Evolutionary conservation across 1,284 basidiomycete genomes (phyloP).

Genomic region (Cystobasidiaceae sp.): DNA sequence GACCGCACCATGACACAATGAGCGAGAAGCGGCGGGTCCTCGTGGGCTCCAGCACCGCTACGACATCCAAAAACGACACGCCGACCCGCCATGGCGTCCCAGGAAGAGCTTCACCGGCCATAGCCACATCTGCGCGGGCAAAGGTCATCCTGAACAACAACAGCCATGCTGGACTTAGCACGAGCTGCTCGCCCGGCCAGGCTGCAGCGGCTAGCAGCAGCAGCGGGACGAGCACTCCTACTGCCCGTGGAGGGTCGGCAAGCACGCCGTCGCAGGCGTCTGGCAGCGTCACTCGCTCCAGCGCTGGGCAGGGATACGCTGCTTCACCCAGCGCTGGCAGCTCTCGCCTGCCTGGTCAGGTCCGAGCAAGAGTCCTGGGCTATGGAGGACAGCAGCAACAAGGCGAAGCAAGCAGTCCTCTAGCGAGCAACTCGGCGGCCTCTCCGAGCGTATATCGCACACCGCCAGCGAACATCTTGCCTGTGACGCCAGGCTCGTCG

Average conservation of each 20-base stretch:
- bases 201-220: not conserved
- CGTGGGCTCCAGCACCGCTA: not conserved
- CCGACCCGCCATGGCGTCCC: not conserved
- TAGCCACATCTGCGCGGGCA: too few relatives aligned
- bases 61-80: constrained; percentile 11
- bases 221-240: too few relatives aligned
- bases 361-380: constrained; percentile 21
- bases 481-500: not conserved
- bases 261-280: too few relatives aligned
- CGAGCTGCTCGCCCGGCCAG: not conserved
- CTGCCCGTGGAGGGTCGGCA: too few relatives aligned
- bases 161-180: not conserved
- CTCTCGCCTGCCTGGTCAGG: too few relatives aligned
- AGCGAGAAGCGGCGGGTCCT: constrained; percentile 26
- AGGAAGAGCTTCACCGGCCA: too few relatives aligned
- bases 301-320: too few relatives aligned
- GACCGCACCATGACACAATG: constrained; percentile 14
- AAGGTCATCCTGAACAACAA: not conserved
- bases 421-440: not conserved
- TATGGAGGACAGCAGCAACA: constrained; percentile 1
- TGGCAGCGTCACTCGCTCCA: too few relatives aligned
- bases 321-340: too few relatives aligned
- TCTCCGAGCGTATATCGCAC: too few relatives aligned
- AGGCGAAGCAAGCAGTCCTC: not conserved
- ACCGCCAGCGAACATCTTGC: not conserved